Conservation (phyloP, 257 asterid genomes). For the Solanum virginianum region DNA sequence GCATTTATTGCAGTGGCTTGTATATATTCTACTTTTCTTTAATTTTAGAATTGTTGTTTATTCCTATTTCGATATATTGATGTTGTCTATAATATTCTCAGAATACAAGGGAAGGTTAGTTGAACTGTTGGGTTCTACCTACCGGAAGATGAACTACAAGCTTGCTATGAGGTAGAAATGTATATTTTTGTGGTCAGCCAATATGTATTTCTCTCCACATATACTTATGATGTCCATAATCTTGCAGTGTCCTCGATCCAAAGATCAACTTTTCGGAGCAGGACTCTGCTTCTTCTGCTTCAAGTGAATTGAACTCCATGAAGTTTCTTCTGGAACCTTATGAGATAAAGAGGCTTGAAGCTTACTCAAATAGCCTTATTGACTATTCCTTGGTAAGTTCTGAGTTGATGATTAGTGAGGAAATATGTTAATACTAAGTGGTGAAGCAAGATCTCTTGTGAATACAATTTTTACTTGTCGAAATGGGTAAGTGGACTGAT, state of each 20-base stretch:
- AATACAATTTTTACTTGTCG: background rate
- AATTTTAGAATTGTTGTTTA: background rate
- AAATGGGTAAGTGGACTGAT: background rate
- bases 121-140: constrained; percentile 34
- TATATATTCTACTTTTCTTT: background rate
- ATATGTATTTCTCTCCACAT: background rate
- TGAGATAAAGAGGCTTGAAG: constrained; percentile 64
- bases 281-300: constrained; percentile 26
- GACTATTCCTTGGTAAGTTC: constrained; percentile 52
- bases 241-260: constrained; percentile 86
- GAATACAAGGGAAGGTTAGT: constrained; percentile 56
- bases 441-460: background rate
- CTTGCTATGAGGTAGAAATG: constrained; percentile 75
- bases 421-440: background rate
- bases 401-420: background rate
- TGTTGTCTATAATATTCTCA: constrained; percentile 11
- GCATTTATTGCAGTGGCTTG: background rate
- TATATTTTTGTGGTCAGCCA: constrained; percentile 1
- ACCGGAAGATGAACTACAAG: constrained; percentile 78
- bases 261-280: constrained; percentile 48
- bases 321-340: constrained; percentile 34
- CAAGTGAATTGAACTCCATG: constrained; percentile 31
- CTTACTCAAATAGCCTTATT: constrained; percentile 58
- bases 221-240: constrained; percentile 9
- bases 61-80: background rate